These are phyloP conservation scores for Auriculariales sp. DNA, from an alignment of 768 basidiomycete genomes.

Conservation along the genomic window DNA sequence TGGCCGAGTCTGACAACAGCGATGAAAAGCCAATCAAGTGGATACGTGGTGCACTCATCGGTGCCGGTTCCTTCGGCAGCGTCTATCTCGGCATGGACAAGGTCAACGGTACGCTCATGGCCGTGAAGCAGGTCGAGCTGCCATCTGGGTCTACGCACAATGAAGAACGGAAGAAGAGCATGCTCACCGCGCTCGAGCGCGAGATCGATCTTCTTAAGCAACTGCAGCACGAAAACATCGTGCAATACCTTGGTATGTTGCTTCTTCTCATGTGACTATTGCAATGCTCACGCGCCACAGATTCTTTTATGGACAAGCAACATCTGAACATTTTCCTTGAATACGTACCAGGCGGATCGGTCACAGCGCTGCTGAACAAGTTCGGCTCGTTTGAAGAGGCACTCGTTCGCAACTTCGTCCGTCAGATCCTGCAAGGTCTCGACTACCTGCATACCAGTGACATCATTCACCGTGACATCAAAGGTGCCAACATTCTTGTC, in stretches of 20 bases:
- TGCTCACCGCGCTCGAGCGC: conserved; percentile 81
- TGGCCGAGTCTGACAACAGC: conserved; percentile 33
- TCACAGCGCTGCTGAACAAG: conserved; percentile 73
- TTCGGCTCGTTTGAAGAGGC: conserved; percentile 93
- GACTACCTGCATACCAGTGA: conserved; percentile 85
- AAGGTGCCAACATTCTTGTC: conserved; percentile 95
- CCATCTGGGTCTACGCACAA: conserved; percentile 72
- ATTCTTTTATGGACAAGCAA: conserved; percentile 85
- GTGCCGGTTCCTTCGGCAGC: conserved; percentile 88
- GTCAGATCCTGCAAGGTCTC: conserved; percentile 80
- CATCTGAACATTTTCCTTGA: conserved; percentile 93
- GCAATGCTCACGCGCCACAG: conserved; percentile 25
- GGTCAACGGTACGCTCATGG: conserved; percentile 80
- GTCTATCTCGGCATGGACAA: conserved; percentile 96
- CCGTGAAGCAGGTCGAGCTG: conserved; percentile 93
- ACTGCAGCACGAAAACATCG: conserved; percentile 88
- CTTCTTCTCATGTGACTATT: neutral
- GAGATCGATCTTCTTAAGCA: conserved; percentile 92
- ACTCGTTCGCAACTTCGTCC: conserved; percentile 81
- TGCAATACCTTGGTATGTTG: conserved; percentile 86
- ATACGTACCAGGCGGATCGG: conserved; percentile 92
- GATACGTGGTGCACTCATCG: conserved; percentile 94
- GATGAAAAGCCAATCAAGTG: conserved; percentile 60
- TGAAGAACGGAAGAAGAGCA: conserved; percentile 84
- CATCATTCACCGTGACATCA: conserved; percentile 97